Conservation (phyloP, 2,329 filamentous ascomycete species). For the Sporothrix dimorphospora region DNA sequence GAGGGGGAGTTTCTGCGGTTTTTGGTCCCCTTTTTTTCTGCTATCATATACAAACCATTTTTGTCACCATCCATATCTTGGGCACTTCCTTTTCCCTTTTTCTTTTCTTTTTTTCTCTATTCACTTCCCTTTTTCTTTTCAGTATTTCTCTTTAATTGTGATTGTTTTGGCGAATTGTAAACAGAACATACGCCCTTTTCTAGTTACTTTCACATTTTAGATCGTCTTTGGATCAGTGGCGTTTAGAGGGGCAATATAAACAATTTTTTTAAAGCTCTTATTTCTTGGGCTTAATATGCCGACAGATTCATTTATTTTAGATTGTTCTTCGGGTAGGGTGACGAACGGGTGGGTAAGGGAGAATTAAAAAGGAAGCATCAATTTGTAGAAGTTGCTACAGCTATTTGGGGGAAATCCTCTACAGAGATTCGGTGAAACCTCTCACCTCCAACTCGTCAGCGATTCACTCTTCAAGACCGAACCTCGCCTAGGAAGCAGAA, state of each 20-base stretch:
- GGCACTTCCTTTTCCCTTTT: background rate
- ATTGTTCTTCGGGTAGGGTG: no score
- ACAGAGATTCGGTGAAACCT: background rate
- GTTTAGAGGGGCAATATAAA: background rate
- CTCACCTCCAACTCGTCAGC: background rate
- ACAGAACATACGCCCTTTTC: background rate
- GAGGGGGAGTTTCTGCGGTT: background rate
- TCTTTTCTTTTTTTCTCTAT: background rate
- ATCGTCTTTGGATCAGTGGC: conserved; percentile 4
- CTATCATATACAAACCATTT: background rate
- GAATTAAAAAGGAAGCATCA: background rate
- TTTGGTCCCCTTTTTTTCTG: background rate
- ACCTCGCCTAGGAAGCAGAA: background rate
- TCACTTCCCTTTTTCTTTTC: background rate
- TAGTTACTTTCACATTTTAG: background rate
- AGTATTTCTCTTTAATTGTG: conserved; percentile 5
- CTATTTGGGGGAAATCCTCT: background rate
- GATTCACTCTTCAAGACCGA: background rate
- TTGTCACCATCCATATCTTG: background rate
- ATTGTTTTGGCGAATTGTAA: background rate
- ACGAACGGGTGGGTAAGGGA: background rate
- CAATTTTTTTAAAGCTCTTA: background rate
- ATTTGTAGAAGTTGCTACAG: background rate
- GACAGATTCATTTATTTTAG: background rate
- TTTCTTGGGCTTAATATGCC: background rate